Evolutionary conservation across 495 filamentous ascomycete species (phyloP).

Genomic region (Neurospora sp.): DNA sequence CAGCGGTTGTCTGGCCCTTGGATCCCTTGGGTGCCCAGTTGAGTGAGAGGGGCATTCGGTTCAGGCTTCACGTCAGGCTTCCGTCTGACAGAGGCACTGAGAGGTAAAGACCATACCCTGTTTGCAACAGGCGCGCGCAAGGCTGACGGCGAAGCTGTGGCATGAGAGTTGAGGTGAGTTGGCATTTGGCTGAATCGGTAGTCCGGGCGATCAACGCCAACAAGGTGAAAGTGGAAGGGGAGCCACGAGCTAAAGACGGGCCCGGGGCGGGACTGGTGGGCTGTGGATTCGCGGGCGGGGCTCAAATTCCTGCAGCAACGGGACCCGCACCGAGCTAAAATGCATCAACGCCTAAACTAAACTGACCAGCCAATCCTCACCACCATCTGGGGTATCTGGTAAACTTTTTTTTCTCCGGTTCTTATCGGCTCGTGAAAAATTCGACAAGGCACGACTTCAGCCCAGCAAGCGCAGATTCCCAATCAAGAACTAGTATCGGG

Average conservation of each 20-base stretch:
- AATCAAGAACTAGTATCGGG: not conserved
- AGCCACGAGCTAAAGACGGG: constrained; percentile 5
- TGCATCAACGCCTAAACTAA: constrained; percentile 13
- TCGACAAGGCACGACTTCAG: not conserved
- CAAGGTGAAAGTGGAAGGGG: not conserved
- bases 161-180: not conserved
- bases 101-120: not conserved
- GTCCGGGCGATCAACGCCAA: not conserved
- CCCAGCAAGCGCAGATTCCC: not conserved
- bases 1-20: constrained; percentile 2
- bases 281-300: not conserved
- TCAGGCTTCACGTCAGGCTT: not conserved
- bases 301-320: not conserved
- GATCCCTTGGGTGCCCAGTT: not conserved
- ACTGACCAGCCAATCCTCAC: constrained; percentile 6
- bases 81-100: not conserved
- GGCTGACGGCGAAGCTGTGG: not conserved
- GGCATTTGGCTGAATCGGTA: not conserved
- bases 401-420: constrained; percentile 1
- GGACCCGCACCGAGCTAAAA: constrained; percentile 5
- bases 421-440: not conserved
- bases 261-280: not conserved
- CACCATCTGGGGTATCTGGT: constrained; percentile 1
- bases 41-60: not conserved
- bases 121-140: not conserved